phyloP scores from a whole-genome alignment of 306 rosid genomes.

The Bauhinia variegata region DNA sequence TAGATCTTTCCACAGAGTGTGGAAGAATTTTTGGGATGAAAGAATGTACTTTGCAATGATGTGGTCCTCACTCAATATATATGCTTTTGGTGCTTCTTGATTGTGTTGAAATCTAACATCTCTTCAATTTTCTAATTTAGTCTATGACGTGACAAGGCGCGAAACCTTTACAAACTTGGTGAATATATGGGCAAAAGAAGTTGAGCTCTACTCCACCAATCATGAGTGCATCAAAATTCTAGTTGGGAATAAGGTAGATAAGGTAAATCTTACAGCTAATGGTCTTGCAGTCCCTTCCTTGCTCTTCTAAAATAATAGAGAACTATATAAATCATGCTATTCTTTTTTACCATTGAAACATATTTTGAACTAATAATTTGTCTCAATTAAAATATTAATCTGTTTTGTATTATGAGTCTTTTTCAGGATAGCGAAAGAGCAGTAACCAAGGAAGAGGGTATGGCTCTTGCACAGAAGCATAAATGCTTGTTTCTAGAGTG shows the following conservation, averaged over 20 bases:
- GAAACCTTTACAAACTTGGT: constrained; percentile 78
- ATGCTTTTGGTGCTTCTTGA: constrained; percentile 19
- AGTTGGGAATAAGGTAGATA: constrained; percentile 92
- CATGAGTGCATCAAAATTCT: constrained; percentile 75
- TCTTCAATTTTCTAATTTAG: constrained; percentile 43
- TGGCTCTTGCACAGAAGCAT: constrained; percentile 80
- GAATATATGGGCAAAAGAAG: constrained; percentile 84
- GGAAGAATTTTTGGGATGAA: constrained; percentile 1
- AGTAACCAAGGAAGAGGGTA: constrained; percentile 79
- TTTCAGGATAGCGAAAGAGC: constrained; percentile 74
- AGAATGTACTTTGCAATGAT: constrained; percentile 5
- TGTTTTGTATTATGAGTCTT: neutral
- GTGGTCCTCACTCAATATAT: constrained; percentile 25
- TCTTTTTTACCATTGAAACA: neutral
- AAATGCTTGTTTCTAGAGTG: constrained; percentile 74
- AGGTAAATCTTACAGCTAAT: constrained; percentile 48
- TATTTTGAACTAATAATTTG: constrained; percentile 1
- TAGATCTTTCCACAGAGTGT: neutral
- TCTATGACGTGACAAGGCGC: constrained; percentile 86
- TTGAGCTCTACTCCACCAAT: constrained; percentile 68
- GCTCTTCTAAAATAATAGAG: constrained; percentile 8
- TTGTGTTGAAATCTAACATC: constrained; percentile 17
- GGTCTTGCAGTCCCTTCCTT: constrained; percentile 17
- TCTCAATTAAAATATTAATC: constrained; percentile 8
- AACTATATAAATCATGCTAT: constrained; percentile 14